Percentiles rank a stretch among this genome's conserved stretches.
phyloP scores from a whole-genome alignment of 805 yeast genomes.

The Ogataea paraovalis region DNA sequence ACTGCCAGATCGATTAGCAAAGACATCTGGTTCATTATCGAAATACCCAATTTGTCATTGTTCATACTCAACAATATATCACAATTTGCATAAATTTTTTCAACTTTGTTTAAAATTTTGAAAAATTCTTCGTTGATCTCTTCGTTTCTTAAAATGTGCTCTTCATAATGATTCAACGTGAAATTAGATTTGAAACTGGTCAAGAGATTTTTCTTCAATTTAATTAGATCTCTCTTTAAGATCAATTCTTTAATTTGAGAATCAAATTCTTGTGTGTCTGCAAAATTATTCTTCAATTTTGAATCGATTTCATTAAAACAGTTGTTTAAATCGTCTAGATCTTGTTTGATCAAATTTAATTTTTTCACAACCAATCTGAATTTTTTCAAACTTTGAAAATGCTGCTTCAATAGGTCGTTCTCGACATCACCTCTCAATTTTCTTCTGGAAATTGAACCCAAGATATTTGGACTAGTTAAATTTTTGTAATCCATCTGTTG shows the following conservation, averaged over 20 bases:
- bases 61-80: constrained; percentile 67
- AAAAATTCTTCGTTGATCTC: constrained; percentile 51
- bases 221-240: constrained; percentile 31
- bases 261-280: constrained; percentile 17
- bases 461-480: constrained; percentile 43
- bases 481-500: constrained; percentile 23
- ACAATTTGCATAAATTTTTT: constrained; percentile 61
- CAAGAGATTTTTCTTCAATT: constrained; percentile 51
- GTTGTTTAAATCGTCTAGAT: constrained; percentile 24
- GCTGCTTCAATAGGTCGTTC: constrained; percentile 52
- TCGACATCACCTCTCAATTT: constrained; percentile 59
- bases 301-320: constrained; percentile 21
- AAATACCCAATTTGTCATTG: constrained; percentile 60
- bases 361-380: constrained; percentile 42
- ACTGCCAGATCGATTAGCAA: constrained; percentile 49
- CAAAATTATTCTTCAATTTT: constrained; percentile 27
- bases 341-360: constrained; percentile 30
- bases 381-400: constrained; percentile 43
- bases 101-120: constrained; percentile 53
- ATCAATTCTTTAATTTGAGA: constrained; percentile 22
- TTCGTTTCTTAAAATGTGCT: constrained; percentile 47
- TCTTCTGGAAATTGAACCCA: constrained; percentile 60
- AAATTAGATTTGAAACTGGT: constrained; percentile 55
- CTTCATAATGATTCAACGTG: constrained; percentile 69
- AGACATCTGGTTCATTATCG: constrained; percentile 58